Evolutionary conservation across 2,329 filamentous ascomycete genomes (phyloP), one percentile per base, ranked within the genome.

Genomic region (Rutstroemia sp.): DNA sequence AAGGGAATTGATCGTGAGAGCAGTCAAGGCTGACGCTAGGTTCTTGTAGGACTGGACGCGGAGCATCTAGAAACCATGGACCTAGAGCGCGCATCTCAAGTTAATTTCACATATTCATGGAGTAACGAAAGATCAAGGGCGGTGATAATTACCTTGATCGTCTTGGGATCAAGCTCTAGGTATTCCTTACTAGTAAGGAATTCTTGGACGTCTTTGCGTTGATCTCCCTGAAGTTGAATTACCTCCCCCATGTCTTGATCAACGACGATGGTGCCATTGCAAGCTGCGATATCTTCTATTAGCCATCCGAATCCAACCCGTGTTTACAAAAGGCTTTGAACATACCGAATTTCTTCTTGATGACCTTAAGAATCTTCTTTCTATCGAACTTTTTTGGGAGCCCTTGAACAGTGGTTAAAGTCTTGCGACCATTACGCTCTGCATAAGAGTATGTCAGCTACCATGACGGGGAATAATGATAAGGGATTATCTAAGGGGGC

Each of bases 361-460:
- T 96, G 77, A 95, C 92, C 82, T 96, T 96, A 71, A 99, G 86
- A 74, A 99, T 96, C 81, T 96, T 96, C 86, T 96, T 97, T 78
- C 94, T 91, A 78, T 96, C 92, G 73, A 96, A 97, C 75, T 97
- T 96, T 81, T 94, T 94, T 64, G 94, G 92, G 71, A 99, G 86
- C 77, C 94, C 94, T 84, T 97, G 92, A 71, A 99, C 92, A 70
- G 94, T 99, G 70, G 94, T 99, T 88, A 99, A 83, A 81, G 94
- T 97, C 85, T 99, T 99, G 77, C 94, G 94, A 86, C 94, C 94
- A 97, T 99, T 99, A 80, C 94, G 94, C 81, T 99, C 92, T 97
- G 47, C 60, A 36, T 47, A 57, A 42, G 60, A 56, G 38, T 51
- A 62, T 58, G 73, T 83, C 67, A 81, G 78, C 59, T 14, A 30